Evolutionary conservation across 257 asterid genomes (phyloP), one percentile per base, ranked within the genome.

Genomic region (Misopates orontium): DNA sequence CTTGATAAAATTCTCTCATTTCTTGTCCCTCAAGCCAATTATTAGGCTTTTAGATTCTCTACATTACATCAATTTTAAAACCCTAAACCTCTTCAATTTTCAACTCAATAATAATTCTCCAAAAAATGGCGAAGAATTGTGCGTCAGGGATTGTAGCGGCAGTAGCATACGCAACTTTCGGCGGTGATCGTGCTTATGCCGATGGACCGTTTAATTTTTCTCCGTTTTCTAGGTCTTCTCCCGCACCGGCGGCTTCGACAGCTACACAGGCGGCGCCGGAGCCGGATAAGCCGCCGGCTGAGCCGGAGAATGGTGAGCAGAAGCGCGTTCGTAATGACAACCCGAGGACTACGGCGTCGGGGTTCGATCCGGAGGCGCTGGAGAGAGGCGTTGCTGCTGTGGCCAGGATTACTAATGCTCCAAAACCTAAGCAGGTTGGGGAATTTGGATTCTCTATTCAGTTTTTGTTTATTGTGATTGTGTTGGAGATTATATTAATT

Each of bases 311-410:
- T 56, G 70, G 75, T 39, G 76, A 66, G n/a, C 79, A 71, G 77
- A 42, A 63, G 1, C 84, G 78, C 57, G 77, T 76, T 74, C 91
- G 97, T 47, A 92, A 92, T 70, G 80, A 83, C 64, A 81, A 85
- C 21, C 96, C 97, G 5, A 78, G 95, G 78, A 89, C 96, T 5
- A 77, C 98, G 16, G 75, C 97, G 0, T 83, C 97, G 54, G 97
- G 97, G 41, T 89, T 92, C 74, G 98, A 92, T 73, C 94, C 98
- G 0, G 91, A 73, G 83, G 85, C 98, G 4, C 55, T 93, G 86
- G 95, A 87, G 78, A 84, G 89, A 68, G 97, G 97, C 40, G 88
- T 71, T 23, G 63, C 69, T 71, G 80, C 87, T 15, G 72, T 92
- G 79, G 64, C 51, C 24, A 80, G 79, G 68, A 83, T 93, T 60